phyloP scores from a whole-genome alignment of 257 asterid genomes.

The Solanum sejunctum region DNA sequence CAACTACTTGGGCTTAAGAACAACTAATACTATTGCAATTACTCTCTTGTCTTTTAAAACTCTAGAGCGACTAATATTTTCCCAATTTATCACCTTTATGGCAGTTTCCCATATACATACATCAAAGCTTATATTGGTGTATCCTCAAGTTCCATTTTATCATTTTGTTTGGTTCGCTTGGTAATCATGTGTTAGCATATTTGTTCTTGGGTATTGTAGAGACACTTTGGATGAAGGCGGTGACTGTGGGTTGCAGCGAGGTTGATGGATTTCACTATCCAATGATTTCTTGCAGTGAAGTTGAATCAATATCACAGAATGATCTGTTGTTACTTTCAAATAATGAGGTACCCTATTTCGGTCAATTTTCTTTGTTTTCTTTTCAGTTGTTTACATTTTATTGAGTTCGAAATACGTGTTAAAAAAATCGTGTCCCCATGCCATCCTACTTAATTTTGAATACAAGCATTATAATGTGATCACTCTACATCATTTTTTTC shows the following conservation, averaged over 20 bases:
- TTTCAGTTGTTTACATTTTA: neutral
- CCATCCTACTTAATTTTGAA: neutral
- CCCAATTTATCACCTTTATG: neutral
- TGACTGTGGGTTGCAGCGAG: slow-evolving; percentile 48
- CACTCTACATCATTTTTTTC: neutral
- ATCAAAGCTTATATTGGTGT: neutral
- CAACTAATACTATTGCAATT: neutral
- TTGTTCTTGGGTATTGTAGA: slow-evolving; percentile 26
- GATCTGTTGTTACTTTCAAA: slow-evolving; percentile 66
- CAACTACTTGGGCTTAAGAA: neutral
- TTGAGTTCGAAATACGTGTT: neutral
- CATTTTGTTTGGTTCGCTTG: neutral
- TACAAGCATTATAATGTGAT: neutral
- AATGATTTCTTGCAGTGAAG: slow-evolving; percentile 24
- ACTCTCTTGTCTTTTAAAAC: neutral
- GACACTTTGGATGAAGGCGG: slow-evolving; percentile 35
- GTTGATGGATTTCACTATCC: slow-evolving; percentile 68
- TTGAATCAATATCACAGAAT: slow-evolving; percentile 40
- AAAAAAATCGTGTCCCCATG: neutral
- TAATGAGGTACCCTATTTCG: slow-evolving; percentile 35
- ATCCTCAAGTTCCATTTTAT: neutral
- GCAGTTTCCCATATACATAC: neutral
- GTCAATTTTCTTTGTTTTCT: neutral
- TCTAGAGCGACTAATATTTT: neutral
- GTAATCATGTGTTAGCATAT: neutral